A percentile compares a stretch with the other conserved stretches of the same genome.
Conservation (phyloP, 176 grass and related monocot species). For the Olyra latifolia region DNA sequence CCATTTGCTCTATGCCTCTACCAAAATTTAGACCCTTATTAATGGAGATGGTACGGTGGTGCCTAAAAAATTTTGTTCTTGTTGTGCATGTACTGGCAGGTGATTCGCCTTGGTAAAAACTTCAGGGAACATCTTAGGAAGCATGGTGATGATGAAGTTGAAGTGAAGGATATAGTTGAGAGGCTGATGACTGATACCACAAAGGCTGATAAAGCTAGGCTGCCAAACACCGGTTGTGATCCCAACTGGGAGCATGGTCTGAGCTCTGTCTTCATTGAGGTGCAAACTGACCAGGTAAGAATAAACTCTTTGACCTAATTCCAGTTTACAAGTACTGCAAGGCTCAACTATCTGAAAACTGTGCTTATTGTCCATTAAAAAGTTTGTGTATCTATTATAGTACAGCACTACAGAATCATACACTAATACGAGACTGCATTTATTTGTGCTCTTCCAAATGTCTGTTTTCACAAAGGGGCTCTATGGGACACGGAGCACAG, state of each 20-base stretch:
- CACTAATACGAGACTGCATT: background rate
- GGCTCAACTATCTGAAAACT: conserved; percentile 15
- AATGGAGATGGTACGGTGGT: conserved; percentile 6
- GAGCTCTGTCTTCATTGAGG: conserved; percentile 80
- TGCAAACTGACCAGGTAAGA: conserved; percentile 74
- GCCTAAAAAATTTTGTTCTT: conserved; percentile 1
- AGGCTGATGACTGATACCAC: conserved; percentile 83
- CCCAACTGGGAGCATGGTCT: conserved; percentile 61
- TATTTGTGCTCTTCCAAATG: conserved; percentile 5
- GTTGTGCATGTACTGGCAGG: conserved; percentile 40
- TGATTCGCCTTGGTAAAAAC: conserved; percentile 49
- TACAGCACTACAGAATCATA: background rate
- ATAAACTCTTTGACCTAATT: background rate
- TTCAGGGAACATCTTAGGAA: conserved; percentile 70
- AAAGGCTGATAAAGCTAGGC: conserved; percentile 60
- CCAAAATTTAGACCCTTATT: conserved; percentile 19
- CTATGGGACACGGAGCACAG: conserved; percentile 86
- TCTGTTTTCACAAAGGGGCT: conserved; percentile 52
- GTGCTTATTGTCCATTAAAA: background rate
- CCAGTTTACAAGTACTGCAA: conserved; percentile 5
- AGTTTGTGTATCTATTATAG: background rate
- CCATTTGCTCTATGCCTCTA: background rate
- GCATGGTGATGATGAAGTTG: conserved; percentile 62
- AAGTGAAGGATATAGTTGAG: conserved; percentile 56
- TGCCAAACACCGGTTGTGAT: conserved; percentile 94